Evolutionary conservation across 2,329 filamentous ascomycete species (phyloP), one percentile per base, ranked within the genome.

Genomic region (Hansfordia pulvinata): DNA sequence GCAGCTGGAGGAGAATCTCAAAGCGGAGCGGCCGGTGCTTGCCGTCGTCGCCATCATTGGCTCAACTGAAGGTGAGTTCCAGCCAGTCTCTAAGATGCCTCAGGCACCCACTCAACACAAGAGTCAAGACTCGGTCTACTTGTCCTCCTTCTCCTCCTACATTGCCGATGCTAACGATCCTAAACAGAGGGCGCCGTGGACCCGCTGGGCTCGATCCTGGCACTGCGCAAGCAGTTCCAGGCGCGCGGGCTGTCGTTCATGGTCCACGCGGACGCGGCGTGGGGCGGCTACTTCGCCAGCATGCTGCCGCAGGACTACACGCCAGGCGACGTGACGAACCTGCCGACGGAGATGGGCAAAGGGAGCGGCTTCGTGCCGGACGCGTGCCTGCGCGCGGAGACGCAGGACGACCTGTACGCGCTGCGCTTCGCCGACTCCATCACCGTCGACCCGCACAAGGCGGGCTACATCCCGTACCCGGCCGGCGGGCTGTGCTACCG

Each of bases 241-340:
- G 40, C 41, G 3, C 30, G 47, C 11, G 60, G 60, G 0, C 36
- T 64, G 0, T 60, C 57, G 0, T 64, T 63, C 26, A 30, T 59
- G 0, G 43, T 64, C 6, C 60, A 63, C 27, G 55, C 47, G 2
- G 60, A 64, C 32, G 60, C 57, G 1, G 59, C 60, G 1, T 64
- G 60, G 60, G 59, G 60, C 11, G 60, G 60, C 0, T 64, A 64
- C 28, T 64, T 64, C 29, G 46, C 47, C 15, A 52, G 52, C 0
- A 61, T 62, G 56, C 17, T 64, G 11, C 52, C 49, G 1, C 44
- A 41, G 4, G 37, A 46, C 3, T 44, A 42, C 13, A 39, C 22
- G 2, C 41, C 44, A 2, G 45, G 44, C 4, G 39, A 44, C 8
- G 33, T 35, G 4, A 36, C 35, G 8, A 41, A 44, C 17, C 31